Percentiles rank a stretch among this genome's conserved stretches.
phyloP scores from a whole-genome alignment of 73 alveolate genomes.

The Paramecium tetraurelia region DNA sequence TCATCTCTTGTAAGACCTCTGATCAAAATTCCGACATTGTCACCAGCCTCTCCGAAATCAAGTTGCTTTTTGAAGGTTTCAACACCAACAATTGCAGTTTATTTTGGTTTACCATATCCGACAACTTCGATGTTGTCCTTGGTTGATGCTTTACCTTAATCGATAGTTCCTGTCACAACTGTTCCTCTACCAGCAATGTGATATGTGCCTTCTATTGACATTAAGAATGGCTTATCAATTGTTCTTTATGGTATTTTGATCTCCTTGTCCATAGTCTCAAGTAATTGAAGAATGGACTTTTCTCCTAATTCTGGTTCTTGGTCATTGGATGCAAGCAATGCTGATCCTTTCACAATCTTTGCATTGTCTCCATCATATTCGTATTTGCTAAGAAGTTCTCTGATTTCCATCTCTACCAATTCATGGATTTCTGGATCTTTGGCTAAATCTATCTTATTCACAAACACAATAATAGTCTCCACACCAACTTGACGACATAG shows the following conservation, averaged over 20 bases:
- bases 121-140: slow-evolving; percentile 88
- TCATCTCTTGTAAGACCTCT: slow-evolving; percentile 80
- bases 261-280: slow-evolving; percentile 76
- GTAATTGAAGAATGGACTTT: slow-evolving; percentile 67
- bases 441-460: slow-evolving; percentile 81
- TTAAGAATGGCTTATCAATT: slow-evolving; percentile 77
- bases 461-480: slow-evolving; percentile 78
- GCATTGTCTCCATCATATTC: slow-evolving; percentile 85
- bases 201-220: slow-evolving; percentile 78
- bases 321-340: slow-evolving; percentile 76
- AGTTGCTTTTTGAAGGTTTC: slow-evolving; percentile 90
- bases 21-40: slow-evolving; percentile 90
- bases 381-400: slow-evolving; percentile 81
- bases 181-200: slow-evolving; percentile 92
- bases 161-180: slow-evolving; percentile 95
- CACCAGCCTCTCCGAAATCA: slow-evolving; percentile 94
- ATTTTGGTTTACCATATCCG: slow-evolving; percentile 84
- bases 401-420: slow-evolving; percentile 89
- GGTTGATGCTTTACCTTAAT: slow-evolving; percentile 86
- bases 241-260: slow-evolving; percentile 71
- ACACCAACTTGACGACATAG: slow-evolving; percentile 87
- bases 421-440: slow-evolving; percentile 85
- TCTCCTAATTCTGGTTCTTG: slow-evolving; percentile 76
- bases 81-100: slow-evolving; percentile 81
- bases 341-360: slow-evolving; percentile 79